phyloP scores from a whole-genome alignment of 352 stramenopile species.

The Globisporangium cylindrosporum region DNA sequence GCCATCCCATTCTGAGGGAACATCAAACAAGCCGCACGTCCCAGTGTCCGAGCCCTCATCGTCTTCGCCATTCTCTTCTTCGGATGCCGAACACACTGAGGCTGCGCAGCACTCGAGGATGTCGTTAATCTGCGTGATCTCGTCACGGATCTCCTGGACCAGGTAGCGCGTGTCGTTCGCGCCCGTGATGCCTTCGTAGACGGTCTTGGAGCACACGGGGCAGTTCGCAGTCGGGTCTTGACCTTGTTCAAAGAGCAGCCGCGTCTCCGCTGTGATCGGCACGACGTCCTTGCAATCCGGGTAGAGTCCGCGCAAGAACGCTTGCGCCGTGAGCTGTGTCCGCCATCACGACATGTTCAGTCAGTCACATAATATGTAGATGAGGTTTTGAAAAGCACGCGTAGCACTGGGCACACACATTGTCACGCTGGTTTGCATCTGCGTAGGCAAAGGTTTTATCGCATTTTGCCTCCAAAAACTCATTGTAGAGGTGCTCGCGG shows the following conservation, averaged over 20 bases:
- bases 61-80: conserved; percentile 2
- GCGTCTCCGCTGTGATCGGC: conserved; percentile 52
- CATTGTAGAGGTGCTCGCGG: conserved; percentile 54
- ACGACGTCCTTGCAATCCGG: conserved; percentile 49
- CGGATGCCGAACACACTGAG: conserved; percentile 32
- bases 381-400: neutral
- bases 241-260: conserved; percentile 72
- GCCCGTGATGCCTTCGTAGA: conserved; percentile 71
- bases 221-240: conserved; percentile 65
- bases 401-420: conserved; percentile 28
- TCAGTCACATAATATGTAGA: neutral
- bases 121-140: conserved; percentile 56
- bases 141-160: conserved; percentile 48
- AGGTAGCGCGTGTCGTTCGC: conserved; percentile 56
- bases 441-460: conserved; percentile 64
- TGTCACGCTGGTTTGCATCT: conserved; percentile 72
- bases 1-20: conserved; percentile 63
- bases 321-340: conserved; percentile 52
- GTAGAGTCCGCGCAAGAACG: conserved; percentile 56
- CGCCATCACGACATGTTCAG: conserved; percentile 9
- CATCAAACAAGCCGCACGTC: conserved; percentile 56
- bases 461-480: conserved; percentile 56
- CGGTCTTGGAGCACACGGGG: conserved; percentile 60
- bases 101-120: conserved; percentile 62
- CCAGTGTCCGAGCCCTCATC: neutral